Evolutionary conservation across 495 filamentous ascomycete species (phyloP).

Genomic region (Hypoxylon crocopeplum): DNA sequence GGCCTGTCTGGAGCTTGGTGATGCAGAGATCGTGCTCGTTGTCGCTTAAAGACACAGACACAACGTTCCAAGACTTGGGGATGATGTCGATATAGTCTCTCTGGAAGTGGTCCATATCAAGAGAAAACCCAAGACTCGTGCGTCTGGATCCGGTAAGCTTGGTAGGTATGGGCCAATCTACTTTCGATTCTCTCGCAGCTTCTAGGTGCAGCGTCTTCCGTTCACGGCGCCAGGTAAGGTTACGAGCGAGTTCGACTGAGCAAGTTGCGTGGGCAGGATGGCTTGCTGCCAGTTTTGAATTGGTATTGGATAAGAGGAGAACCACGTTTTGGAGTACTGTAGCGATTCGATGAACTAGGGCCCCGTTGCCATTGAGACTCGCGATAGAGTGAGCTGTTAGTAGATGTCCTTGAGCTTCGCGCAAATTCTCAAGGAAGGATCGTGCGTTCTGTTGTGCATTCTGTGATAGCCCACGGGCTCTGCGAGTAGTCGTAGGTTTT

Average conservation of each 20-base stretch:
- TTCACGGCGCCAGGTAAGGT: slow-evolving; percentile 64
- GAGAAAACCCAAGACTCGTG: slow-evolving; percentile 46
- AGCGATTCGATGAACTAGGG: slow-evolving; percentile 63
- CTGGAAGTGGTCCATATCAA: slow-evolving; percentile 65
- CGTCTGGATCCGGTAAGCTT: slow-evolving; percentile 36
- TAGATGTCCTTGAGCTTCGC: slow-evolving; percentile 65
- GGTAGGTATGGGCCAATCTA: slow-evolving; percentile 38
- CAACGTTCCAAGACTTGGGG: slow-evolving; percentile 79
- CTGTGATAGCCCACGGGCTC: slow-evolving; percentile 25
- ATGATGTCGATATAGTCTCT: slow-evolving; percentile 80
- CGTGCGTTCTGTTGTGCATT: slow-evolving; percentile 39
- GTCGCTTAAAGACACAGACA: slow-evolving; percentile 85
- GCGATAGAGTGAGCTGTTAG: slow-evolving; percentile 62
- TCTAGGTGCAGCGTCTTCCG: slow-evolving; percentile 57
- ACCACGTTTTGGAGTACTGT: slow-evolving; percentile 65
- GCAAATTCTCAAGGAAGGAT: slow-evolving; percentile 64
- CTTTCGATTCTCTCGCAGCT: slow-evolving; percentile 34
- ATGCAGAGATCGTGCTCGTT: slow-evolving; percentile 81
- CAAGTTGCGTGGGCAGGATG: slow-evolving; percentile 66
- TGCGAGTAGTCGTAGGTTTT: slow-evolving; percentile 40
- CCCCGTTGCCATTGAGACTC: slow-evolving; percentile 50
- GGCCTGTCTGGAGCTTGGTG: slow-evolving; percentile 73
- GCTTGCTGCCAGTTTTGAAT: slow-evolving; percentile 37
- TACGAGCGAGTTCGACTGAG: slow-evolving; percentile 68
- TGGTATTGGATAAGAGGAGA: slow-evolving; percentile 69